Evolutionary conservation across 257 asterid genomes (phyloP).

Genomic region (Fraxinus cuspidata): DNA sequence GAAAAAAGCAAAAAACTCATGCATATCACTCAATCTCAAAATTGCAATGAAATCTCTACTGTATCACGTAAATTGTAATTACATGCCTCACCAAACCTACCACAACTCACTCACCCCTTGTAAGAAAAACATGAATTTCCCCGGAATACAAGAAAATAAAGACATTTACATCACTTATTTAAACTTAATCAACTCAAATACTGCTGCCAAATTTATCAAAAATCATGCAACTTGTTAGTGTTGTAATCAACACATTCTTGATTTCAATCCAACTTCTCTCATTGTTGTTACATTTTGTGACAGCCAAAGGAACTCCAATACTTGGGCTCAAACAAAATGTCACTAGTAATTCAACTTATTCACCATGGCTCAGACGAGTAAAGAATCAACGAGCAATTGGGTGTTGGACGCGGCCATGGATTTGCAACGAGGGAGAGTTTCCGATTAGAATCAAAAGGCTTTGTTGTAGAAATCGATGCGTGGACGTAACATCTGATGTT

Average conservation of each 20-base stretch:
- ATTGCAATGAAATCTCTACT: neutral
- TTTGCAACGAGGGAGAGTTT: neutral
- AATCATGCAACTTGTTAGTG: neutral
- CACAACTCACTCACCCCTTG: neutral
- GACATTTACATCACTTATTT: neutral
- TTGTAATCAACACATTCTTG: neutral
- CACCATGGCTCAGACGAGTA: neutral
- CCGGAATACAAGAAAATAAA: slow-evolving; percentile 2
- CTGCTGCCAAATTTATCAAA: neutral
- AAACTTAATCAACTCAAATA: slow-evolving; percentile 2
- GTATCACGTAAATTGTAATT: neutral
- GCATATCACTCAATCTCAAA: neutral
- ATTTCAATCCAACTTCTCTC: neutral
- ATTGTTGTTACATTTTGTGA: neutral
- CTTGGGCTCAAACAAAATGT: neutral
- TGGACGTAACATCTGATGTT: neutral
- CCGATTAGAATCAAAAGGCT: neutral
- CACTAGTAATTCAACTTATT: neutral
- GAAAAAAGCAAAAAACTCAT: slow-evolving; percentile 29
- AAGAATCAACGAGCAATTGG: neutral
- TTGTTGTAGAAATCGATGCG: neutral
- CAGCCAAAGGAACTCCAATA: neutral
- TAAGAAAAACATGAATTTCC: neutral
- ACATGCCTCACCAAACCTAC: neutral
- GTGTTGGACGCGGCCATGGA: neutral